phyloP scores from a whole-genome alignment of 2,329 filamentous ascomycete species.

The Macroventuria anomochaeta region DNA sequence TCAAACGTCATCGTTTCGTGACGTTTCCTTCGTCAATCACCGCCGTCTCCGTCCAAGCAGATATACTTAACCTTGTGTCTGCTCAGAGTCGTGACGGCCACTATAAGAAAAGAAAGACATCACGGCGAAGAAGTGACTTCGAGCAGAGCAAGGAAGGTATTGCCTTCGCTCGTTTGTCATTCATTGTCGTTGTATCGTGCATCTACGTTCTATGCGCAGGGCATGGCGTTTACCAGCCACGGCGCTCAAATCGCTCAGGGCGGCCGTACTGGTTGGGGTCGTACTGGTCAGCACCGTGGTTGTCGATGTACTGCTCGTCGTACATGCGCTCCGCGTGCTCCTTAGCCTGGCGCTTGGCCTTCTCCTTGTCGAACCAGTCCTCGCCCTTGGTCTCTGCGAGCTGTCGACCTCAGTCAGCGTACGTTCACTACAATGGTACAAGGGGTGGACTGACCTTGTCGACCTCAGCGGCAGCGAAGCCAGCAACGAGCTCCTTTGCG shows the following conservation, averaged over 20 bases:
- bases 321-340: constrained; percentile 55
- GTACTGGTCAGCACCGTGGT: constrained; percentile 53
- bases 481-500: constrained; percentile 78
- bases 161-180: no score
- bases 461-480: constrained; percentile 62
- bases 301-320: constrained; percentile 56
- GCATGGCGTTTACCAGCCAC: constrained; percentile 34
- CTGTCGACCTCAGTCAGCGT: constrained; percentile 56
- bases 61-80: no score
- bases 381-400: constrained; percentile 65
- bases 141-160: no score
- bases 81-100: no score
- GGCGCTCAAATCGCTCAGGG: constrained; percentile 39
- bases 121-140: no score
- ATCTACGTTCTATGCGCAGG: constrained; percentile 4
- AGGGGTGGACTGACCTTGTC: constrained; percentile 60
- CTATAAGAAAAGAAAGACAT: no score
- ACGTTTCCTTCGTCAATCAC: no score
- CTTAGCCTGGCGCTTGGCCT: constrained; percentile 55
- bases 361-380: constrained; percentile 57
- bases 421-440: background rate
- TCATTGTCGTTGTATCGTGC: no score
- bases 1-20: constrained; percentile 5
- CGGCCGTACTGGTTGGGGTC: constrained; percentile 53
- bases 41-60: no score